Conservation (phyloP, 257 asterid species). For the Petunia axillaris region DNA sequence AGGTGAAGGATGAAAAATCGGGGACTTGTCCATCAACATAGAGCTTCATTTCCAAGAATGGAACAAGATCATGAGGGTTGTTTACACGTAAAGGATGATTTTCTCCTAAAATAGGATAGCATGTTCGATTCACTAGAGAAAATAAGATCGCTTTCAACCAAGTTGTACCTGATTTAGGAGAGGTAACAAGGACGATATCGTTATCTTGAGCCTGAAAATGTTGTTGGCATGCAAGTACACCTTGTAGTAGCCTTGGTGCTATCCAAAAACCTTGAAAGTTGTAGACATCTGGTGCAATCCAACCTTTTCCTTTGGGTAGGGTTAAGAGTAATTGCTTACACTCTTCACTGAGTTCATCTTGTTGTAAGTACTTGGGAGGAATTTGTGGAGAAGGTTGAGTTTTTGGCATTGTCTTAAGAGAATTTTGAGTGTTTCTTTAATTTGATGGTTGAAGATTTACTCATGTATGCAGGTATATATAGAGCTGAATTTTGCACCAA, state of each 20-base stretch:
- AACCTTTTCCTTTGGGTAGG: constrained; percentile 19
- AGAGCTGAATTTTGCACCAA: no score
- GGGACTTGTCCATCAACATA: constrained; percentile 1
- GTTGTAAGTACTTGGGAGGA: constrained; percentile 5
- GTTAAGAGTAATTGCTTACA: not conserved
- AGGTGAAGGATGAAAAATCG: not conserved
- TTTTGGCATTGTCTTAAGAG: not conserved
- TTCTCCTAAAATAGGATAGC: constrained; percentile 23
- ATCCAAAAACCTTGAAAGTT: constrained; percentile 29
- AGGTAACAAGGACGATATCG: constrained; percentile 26
- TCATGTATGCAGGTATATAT: not conserved
- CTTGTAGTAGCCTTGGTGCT: not conserved
- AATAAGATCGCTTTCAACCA: constrained; percentile 32
- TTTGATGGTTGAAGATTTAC: not conserved
- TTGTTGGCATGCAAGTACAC: constrained; percentile 7
- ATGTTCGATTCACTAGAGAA: constrained; percentile 1
- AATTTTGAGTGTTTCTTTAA: not conserved
- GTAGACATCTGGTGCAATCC: constrained; percentile 10
- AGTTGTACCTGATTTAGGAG: constrained; percentile 31
- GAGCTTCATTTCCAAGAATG: constrained; percentile 8
- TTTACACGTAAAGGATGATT: constrained; percentile 29
- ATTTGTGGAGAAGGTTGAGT: not conserved
- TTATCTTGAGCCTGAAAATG: constrained; percentile 16
- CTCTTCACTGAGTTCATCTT: not conserved
- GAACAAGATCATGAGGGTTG: constrained; percentile 36